Evolutionary conservation across 257 asterid species (phyloP), one percentile per base, ranked within the genome.

Genomic region (Capsicum rhomboideum): DNA sequence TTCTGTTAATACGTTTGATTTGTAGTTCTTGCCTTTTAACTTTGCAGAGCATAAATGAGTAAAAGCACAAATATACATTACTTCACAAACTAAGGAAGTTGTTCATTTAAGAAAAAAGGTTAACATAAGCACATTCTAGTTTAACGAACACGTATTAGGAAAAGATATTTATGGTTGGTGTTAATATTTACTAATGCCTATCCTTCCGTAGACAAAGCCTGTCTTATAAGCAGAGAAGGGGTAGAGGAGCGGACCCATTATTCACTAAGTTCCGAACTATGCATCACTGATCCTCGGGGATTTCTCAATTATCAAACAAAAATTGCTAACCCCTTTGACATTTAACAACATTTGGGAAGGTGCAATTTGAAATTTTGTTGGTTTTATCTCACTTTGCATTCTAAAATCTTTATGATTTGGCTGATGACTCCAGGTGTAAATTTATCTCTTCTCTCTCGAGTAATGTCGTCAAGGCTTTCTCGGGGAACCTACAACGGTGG

Each of bases 401-500:
- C 63, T 26, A 26, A 44, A 8, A 13, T 72, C 55, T 23, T 14
- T 46, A 23, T 0, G 8, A 49, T 77, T 77, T 50, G 63, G 4
- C 26, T 50, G 81, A 77, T 50, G 63, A 50, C 55, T 26, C 1
- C 88, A 93, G 99, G 97, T 20, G 98, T 95, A 34, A 95, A 95
- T 83, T 84, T 95, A 64, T 93, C 98, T 10, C 90, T 95, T 40
- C 99, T 95, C 83, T 95, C 99, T 13, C 91, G 95, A 87, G 99
- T 95, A 31, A 95, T 95, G 99, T 92, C 99, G 18, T 95, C 98
- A 4, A 89, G 98, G 89, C 99, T 95, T 83, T 95, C 99, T 63
- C 99, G 97, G 3, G 99, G 98, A 34, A 95, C 99, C 67, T 94
- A 74, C 87, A 95, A 95, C 1, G 98, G 98, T 0, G 99, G 99